Evolutionary conservation across 129 eudicot genomes (phyloP), one percentile per base, ranked within the genome.

Genomic region (Lonicera japonica): DNA sequence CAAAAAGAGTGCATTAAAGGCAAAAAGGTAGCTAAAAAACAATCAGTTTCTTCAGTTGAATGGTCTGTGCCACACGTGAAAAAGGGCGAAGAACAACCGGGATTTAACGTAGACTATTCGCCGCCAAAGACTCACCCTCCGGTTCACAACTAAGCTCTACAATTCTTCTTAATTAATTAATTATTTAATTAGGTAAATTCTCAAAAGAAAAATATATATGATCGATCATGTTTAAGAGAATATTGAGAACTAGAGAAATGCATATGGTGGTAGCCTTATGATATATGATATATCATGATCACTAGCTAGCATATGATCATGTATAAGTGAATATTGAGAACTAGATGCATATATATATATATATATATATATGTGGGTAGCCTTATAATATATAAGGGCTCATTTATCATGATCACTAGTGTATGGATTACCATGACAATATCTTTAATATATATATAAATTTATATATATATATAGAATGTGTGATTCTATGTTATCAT

Each of bases 81-180:
- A 54, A 76, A 63, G 15, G 45, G 64, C 0, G 75, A 84, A 38
- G 68, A 74, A 36, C 83, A 79, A 58, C 81, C 90, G 8, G 87
- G 78, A 38, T 86, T 80, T 69, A 79, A 83, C 73, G 67, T 90
- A 40, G 97, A 90, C 66, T 90, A 90, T 69, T 69, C 81, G 60
- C 95, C 95, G 41, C 95, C 97, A 25, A 86, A 63, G 67, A 87
- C 95, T 10, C 92, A 90, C 66, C 97, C 97, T 65, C 95, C 95
- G 11, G 70, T 54, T 61, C 95, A 90, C 73, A 90, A 90, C 82
- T 85, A 76, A 77, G 39, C 25, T 45, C 0, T 23, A 22, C 5
- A 5, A 5, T 54, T 6, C 11, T 5, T 22, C 22, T 17, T 5
- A 52, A n/a, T 20, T 52, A n/a, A 3, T 51, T 51, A 51, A 21